These are phyloP conservation scores for Boletus tomentosulus DNA, from an alignment of 768 basidiomycete species.

Conservation along the genomic window DNA sequence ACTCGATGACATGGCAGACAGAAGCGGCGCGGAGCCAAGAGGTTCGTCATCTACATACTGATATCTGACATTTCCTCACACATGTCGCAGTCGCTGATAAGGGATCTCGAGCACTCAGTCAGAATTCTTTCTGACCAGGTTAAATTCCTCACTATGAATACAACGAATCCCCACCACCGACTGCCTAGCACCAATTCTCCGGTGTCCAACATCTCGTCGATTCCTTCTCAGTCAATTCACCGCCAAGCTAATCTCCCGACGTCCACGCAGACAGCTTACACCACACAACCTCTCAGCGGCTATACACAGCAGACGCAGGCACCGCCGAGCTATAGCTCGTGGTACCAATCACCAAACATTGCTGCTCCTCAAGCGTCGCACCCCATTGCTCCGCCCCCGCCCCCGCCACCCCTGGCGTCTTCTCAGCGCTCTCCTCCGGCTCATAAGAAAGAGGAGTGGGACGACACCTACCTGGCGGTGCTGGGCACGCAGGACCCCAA, in stretches of 20 bases:
- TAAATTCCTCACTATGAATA: conserved; percentile 68
- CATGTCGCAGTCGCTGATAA: conserved; percentile 55
- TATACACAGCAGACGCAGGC: conserved; percentile 33
- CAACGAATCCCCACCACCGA: conserved; percentile 31
- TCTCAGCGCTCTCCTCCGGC: conserved; percentile 52
- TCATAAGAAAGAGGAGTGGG: conserved; percentile 68
- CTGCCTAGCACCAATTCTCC: conserved; percentile 32
- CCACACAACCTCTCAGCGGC: conserved; percentile 30
- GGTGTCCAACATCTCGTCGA: conserved; percentile 35
- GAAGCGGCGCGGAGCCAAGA: conserved; percentile 77
- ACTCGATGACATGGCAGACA: conserved; percentile 76
- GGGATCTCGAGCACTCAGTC: conserved; percentile 78
- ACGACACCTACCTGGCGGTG: conserved; percentile 74
- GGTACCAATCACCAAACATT: conserved; percentile 58
- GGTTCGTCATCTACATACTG: conserved; percentile 39
- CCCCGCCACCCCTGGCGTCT: conserved; percentile 32
- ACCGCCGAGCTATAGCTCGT: conserved; percentile 34
- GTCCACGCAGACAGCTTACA: conserved; percentile 34
- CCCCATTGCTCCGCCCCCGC: conserved; percentile 65
- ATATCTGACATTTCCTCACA: conserved; percentile 4
- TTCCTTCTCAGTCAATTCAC: conserved; percentile 31
- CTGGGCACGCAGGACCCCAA: conserved; percentile 69
- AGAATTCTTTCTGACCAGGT: conserved; percentile 75
- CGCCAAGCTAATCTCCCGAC: conserved; percentile 34
- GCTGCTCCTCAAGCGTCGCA: conserved; percentile 82